Evolutionary conservation across 495 filamentous ascomycete genomes (phyloP), one percentile per base, ranked within the genome.

Genomic region (Aspergillus coremiiformis): DNA sequence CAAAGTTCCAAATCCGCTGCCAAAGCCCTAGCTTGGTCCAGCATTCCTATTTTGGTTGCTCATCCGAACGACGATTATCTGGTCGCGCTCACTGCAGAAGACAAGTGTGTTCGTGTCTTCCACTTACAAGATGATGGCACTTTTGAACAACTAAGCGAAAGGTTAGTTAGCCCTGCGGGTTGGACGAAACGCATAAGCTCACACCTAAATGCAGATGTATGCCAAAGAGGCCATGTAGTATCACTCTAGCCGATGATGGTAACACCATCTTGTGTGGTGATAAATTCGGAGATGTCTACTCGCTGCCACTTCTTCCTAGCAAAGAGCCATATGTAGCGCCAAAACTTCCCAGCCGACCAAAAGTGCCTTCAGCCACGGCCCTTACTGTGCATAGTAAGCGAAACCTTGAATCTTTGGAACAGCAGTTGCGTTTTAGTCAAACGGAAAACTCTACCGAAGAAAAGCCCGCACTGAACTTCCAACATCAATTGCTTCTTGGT

Each of bases 241-340:
- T 98, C 49, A 69, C 77, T 43, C 67, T 96, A 42, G 83, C 86
- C 1, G 59, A 76, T 20, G 81, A 90, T 63, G 78, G 82, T 37
- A 69, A 69, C 3, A 87, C 77, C 3, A 87, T 97, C 52, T 67
- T 97, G 23, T 82, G 77, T 50, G 90, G 81, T 27, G 94, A 98
- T 69, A 98, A 97, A 63, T 96, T 95, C 61, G 93, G 93, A 27
- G 93, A 98, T 69, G 92, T 95, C 52, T 96, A 93, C 66, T 77
- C 85, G 5, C 66, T 98, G n/a, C 91, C 93, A 3, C 68, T 97
- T 2, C 64, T 90, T 44, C 76, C 74, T n/a, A 56, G 65, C 39
- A 63, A 73, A 24, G 59, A 69, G 39, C 57, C 54, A 5, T 62
- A 57, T 29, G 53, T 61, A 17, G 32, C 42, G 10, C n/a, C 49